phyloP scores from a whole-genome alignment of 768 basidiomycete genomes.

The Tricholomella constricta region DNA sequence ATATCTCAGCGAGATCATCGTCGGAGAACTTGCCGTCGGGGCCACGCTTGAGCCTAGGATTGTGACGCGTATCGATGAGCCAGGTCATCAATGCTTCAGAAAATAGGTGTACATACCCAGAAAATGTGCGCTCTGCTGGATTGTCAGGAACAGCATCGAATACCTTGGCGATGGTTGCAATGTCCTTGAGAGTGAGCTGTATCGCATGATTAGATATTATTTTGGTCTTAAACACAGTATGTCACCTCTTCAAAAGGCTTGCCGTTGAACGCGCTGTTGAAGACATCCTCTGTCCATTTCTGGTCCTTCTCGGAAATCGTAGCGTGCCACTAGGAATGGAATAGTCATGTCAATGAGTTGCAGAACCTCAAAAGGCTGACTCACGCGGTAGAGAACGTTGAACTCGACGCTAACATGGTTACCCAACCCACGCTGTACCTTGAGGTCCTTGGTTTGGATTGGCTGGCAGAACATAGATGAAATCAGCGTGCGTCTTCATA shows the following conservation, averaged over 20 bases:
- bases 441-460: constrained; percentile 38
- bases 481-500: too few relatives aligned
- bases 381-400: constrained; percentile 47
- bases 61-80: neutral
- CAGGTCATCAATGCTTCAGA: too few relatives aligned
- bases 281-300: constrained; percentile 49
- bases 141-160: constrained; percentile 17
- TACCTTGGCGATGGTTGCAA: constrained; percentile 17
- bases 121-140: constrained; percentile 46
- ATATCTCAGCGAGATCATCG: constrained; percentile 47
- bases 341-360: neutral
- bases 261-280: constrained; percentile 40
- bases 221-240: neutral
- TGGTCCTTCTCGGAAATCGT: constrained; percentile 49
- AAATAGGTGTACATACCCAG: constrained; percentile 17
- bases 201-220: neutral
- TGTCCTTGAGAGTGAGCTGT: constrained; percentile 25
- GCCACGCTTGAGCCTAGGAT: constrained; percentile 35
- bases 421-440: constrained; percentile 52
- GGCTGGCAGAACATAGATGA: constrained; percentile 17
- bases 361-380: neutral
- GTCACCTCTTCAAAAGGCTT: constrained; percentile 37
- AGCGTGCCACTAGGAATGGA: constrained; percentile 51
- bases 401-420: constrained; percentile 72
- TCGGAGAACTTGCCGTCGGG: constrained; percentile 52